A percentile compares a stretch with the other conserved stretches of the same genome.
phyloP scores from a whole-genome alignment of 1,284 basidiomycete genomes.

The Fomitopsis betulina region DNA sequence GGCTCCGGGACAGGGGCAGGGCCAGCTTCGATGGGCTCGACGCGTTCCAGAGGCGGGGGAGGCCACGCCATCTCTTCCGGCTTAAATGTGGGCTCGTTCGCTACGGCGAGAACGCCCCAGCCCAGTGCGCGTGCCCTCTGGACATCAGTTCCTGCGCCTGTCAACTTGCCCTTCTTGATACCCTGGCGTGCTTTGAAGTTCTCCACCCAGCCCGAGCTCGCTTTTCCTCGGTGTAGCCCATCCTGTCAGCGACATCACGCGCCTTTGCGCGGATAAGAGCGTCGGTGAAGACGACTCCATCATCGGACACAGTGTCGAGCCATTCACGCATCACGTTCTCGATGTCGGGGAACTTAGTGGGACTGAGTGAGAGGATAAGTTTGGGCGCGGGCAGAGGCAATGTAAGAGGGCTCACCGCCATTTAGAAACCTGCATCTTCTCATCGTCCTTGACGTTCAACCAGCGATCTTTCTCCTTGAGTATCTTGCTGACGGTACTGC shows the following conservation, averaged over 20 bases:
- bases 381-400: not conserved
- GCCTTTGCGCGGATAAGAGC: conserved; percentile 69
- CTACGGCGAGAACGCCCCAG: not conserved
- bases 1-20: not conserved
- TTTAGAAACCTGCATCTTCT: conserved; percentile 54
- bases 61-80: not conserved
- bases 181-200: conserved; percentile 84
- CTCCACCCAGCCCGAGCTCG: conserved; percentile 86
- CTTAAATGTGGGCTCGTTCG: not conserved
- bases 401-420: conserved; percentile 45
- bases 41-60: not conserved
- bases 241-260: conserved; percentile 55
- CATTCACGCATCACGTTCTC: conserved; percentile 62
- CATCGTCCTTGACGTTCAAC: conserved; percentile 63
- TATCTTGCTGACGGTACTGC: conserved; percentile 92
- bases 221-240: conserved; percentile 62
- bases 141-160: conserved; percentile 24
- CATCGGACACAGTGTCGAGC: conserved; percentile 49
- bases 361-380: conserved; percentile 34
- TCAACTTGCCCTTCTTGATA: conserved; percentile 64
- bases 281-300: conserved; percentile 61
- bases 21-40: not conserved
- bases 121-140: conserved; percentile 6
- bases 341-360: conserved; percentile 75
- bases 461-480: conserved; percentile 81